Evolutionary conservation across 2,329 filamentous ascomycete genomes (phyloP), one percentile per base, ranked within the genome.

Genomic region (Neonectria magnoliae): DNA sequence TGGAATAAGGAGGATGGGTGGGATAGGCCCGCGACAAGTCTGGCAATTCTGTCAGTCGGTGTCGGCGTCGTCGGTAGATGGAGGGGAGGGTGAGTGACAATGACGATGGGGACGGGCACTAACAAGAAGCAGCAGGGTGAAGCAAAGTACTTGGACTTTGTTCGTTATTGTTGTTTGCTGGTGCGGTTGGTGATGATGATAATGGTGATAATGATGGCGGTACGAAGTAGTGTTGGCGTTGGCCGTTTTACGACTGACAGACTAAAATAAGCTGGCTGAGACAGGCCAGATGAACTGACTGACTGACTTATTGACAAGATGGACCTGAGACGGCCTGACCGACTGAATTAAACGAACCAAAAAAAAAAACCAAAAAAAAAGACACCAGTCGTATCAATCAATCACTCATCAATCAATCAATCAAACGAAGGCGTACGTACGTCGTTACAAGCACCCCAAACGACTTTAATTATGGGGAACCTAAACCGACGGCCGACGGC

Each of bases 1-100:
- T 52, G 52, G 51, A 42, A 60, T 60, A 60, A 51, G 57, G 29
- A 44, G 53, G 53, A 51, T 60, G 29, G 53, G 41, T 48, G 51
- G 53, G 41, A 48, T 62, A 54, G 54, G 54, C 53, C 36, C 36
- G 36, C 36, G 36, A 38, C 36, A 38, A 36, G 42, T 48, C 44
- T 63, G 50, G 41, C 55, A 44, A 41, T 54, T 36, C 47, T 25
- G 20, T 25, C 31, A 38, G 22, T 25, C 31, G 27, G 22, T 50
- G 16, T 51, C 38, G 38, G 36, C 38, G 38, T 42, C 38, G 38
- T 42, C 38, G 38, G 16, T 51, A 13, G 27, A 51, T n/a, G n/a
- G 6, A 41, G 16, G 14, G 36, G 13, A 41, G 16, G 16, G 38
- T 25, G 16, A 42, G 29, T 33, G 48, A 33, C 10, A 18, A 33